A percentile compares a stretch with the other conserved stretches of the same genome.
Conservation (phyloP, 176 grass and related monocot species). For the Eremochloa ophiuroides region DNA sequence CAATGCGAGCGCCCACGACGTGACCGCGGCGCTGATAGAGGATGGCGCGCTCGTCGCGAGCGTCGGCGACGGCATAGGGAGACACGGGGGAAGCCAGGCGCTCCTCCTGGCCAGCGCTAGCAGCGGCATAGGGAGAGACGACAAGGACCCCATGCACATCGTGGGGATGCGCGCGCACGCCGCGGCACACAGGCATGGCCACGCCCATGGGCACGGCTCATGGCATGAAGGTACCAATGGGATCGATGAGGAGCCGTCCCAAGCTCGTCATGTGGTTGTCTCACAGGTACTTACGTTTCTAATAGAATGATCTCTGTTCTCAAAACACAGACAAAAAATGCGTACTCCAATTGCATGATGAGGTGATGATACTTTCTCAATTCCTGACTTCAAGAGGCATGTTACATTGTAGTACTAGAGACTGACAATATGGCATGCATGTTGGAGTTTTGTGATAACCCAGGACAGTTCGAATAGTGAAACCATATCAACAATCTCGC, state of each 20-base stretch:
- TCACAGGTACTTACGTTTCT: slow-evolving; percentile 46
- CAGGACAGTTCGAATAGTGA: background rate
- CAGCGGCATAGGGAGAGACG: background rate
- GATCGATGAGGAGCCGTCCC: slow-evolving; percentile 35
- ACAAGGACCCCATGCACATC: slow-evolving; percentile 53
- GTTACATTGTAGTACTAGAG: no score
- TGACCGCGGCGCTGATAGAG: slow-evolving; percentile 13
- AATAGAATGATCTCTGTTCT: background rate
- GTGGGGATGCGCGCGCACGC: slow-evolving; percentile 61
- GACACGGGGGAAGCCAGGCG: background rate
- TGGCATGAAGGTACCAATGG: slow-evolving; percentile 12
- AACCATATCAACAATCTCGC: background rate
- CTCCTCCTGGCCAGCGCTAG: background rate
- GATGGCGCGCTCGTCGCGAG: background rate
- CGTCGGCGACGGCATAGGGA: background rate
- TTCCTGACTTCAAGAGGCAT: background rate
- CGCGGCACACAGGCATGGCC: slow-evolving; percentile 40
- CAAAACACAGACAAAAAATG: background rate
- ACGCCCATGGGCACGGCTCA: slow-evolving; percentile 25
- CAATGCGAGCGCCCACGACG: background rate
- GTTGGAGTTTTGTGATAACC: background rate
- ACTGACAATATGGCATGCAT: background rate
- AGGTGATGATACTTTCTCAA: background rate
- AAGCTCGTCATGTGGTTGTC: slow-evolving; percentile 50
- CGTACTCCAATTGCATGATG: background rate